phyloP scores from a whole-genome alignment of 345 rosid species.

The Dipteronia sinensis region DNA sequence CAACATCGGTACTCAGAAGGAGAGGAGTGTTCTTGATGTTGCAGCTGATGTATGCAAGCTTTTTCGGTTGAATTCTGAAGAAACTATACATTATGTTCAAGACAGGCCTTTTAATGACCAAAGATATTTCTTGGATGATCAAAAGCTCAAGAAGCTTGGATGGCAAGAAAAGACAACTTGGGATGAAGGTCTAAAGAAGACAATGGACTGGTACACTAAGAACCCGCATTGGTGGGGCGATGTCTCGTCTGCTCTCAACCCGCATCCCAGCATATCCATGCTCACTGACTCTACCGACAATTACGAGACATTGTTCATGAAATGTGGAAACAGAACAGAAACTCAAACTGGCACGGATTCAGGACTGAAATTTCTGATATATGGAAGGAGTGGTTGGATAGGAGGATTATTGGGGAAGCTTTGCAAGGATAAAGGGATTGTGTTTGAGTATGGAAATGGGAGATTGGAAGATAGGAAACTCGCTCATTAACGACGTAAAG shows the following conservation, averaged over 20 bases:
- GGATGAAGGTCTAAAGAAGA: conserved; percentile 59
- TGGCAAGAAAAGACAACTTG: conserved; percentile 61
- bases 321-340: neutral
- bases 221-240: conserved; percentile 71
- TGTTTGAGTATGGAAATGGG: conserved; percentile 54
- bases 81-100: conserved; percentile 46
- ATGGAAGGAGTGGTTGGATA: conserved; percentile 66
- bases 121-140: conserved; percentile 65
- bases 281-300: conserved; percentile 11
- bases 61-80: conserved; percentile 38
- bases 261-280: conserved; percentile 44
- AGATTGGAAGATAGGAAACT: conserved; percentile 54
- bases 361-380: conserved; percentile 48
- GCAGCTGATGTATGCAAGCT: conserved; percentile 61
- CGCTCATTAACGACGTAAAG: conserved; percentile 44
- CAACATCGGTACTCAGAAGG: conserved; percentile 60
- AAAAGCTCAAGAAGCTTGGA: conserved; percentile 60
- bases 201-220: conserved; percentile 60
- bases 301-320: conserved; percentile 26
- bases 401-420: conserved; percentile 56
- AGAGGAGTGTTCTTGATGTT: conserved; percentile 60
- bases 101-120: conserved; percentile 69
- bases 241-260: conserved; percentile 57
- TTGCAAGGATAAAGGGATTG: conserved; percentile 43
- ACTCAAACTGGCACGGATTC: conserved; percentile 7